phyloP scores from a whole-genome alignment of 306 rosid genomes.

The Vicia sativa region DNA sequence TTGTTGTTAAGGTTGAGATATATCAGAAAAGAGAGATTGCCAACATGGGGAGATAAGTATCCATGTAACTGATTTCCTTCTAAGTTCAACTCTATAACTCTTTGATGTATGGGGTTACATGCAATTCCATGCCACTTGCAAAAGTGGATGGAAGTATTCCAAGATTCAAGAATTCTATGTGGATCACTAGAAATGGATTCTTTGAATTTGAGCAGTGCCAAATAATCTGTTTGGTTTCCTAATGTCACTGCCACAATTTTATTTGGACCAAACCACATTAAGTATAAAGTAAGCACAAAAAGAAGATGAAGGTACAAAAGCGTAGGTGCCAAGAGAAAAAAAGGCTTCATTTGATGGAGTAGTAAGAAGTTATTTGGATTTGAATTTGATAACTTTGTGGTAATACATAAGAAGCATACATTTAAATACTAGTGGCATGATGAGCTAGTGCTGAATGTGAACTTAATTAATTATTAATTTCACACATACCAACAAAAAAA shows the following conservation, averaged over 20 bases:
- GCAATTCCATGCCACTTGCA: conserved; percentile 6
- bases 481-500: too few relatives aligned
- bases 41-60: conserved; percentile 6
- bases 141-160: conserved; percentile 4
- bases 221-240: conserved; percentile 7
- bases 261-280: neutral
- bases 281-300: neutral
- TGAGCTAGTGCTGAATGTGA: too few relatives aligned
- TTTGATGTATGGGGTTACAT: neutral
- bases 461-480: too few relatives aligned
- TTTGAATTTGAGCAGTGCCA: conserved; percentile 1
- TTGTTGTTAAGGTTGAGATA: neutral
- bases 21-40: neutral
- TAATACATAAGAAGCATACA: too few relatives aligned
- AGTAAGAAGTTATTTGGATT: too few relatives aligned
- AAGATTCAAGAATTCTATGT: neutral
- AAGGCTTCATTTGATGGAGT: neutral
- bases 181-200: neutral
- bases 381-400: neutral
- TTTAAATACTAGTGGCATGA: too few relatives aligned
- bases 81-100: neutral
- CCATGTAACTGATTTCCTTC: neutral
- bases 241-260: neutral
- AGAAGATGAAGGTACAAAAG: neutral
- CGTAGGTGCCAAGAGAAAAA: neutral